These are phyloP conservation scores for Pleurotus cornucopiae DNA, from an alignment of 768 basidiomycete genomes.

Conservation along the genomic window DNA sequence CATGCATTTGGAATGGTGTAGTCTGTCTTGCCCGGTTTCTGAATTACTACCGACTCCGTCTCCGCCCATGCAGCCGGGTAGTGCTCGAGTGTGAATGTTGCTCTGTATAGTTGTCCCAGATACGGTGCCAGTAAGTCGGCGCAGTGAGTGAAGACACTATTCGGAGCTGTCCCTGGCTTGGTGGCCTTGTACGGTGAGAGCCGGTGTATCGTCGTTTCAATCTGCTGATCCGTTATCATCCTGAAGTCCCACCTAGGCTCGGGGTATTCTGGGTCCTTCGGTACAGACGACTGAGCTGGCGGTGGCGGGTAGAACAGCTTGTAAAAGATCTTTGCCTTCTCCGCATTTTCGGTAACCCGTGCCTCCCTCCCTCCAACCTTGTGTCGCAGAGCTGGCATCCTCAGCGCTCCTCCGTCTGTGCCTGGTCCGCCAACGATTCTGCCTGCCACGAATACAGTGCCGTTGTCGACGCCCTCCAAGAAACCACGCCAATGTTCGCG, in stretches of 20 bases:
- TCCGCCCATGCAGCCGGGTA: slow-evolving; percentile 24
- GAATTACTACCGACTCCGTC: slow-evolving; percentile 22
- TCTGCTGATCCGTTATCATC: slow-evolving; percentile 2
- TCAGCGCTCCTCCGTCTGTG: slow-evolving; percentile 8
- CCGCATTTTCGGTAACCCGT: neutral
- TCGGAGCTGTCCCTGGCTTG: slow-evolving; percentile 17
- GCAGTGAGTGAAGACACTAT: slow-evolving; percentile 17
- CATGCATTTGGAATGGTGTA: slow-evolving; percentile 30
- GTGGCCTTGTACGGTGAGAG: slow-evolving; percentile 24
- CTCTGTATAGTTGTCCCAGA: slow-evolving; percentile 18
- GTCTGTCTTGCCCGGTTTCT: slow-evolving; percentile 31
- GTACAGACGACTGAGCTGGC: slow-evolving; percentile 9
- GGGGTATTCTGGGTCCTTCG: slow-evolving; percentile 4
- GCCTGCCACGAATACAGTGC: slow-evolving; percentile 12
- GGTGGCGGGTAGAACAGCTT: slow-evolving; percentile 14
- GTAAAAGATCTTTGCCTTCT: neutral
- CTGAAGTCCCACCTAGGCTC: neutral
- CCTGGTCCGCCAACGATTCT: slow-evolving; percentile 12
- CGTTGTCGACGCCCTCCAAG: slow-evolving; percentile 8
- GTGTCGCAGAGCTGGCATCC: slow-evolving; percentile 9
- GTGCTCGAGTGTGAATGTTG: slow-evolving; percentile 20
- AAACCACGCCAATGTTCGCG: slow-evolving; percentile 12
- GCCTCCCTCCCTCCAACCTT: neutral
- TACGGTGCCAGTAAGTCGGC: slow-evolving; percentile 7
- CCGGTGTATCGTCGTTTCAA: slow-evolving; percentile 9